Conservation (phyloP, 257 asterid genomes). For the Jacaranda copaia region DNA sequence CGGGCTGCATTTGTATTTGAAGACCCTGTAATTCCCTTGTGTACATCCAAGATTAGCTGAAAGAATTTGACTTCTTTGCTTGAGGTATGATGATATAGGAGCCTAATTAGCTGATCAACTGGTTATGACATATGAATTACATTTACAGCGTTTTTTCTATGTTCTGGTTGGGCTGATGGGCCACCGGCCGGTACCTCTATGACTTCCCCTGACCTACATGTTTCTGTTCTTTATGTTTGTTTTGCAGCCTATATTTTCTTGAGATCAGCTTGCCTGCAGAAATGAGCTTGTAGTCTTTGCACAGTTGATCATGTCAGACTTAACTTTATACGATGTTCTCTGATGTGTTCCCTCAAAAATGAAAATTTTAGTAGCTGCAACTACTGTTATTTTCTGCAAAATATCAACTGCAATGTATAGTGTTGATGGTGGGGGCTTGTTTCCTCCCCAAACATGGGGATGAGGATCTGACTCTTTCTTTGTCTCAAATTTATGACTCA, state of each 20-base stretch:
- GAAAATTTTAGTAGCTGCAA: neutral
- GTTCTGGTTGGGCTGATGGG: neutral
- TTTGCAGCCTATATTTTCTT: constrained; percentile 83
- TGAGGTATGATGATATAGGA: no score
- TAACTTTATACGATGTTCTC: no score
- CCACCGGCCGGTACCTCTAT: no score
- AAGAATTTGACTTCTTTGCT: no score
- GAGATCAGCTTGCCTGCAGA: constrained; percentile 82
- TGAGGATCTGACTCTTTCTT: neutral
- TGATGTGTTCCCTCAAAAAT: no score
- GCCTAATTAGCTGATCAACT: neutral
- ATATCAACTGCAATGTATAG: neutral
- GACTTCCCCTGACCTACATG: neutral
- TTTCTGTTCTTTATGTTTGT: constrained; percentile 7
- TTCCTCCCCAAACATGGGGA: no score
- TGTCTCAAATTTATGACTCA: no score
- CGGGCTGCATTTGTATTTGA: no score
- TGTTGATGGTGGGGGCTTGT: neutral
- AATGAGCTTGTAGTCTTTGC: constrained; percentile 58
- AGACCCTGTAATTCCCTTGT: no score
- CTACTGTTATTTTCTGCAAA: neutral
- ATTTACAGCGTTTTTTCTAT: neutral
- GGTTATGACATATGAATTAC: neutral
- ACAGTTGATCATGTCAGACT: no score
- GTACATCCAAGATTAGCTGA: no score